Percentiles rank a stretch among this genome's conserved stretches.
phyloP scores from a whole-genome alignment of 768 basidiomycete species.

The Podaxis sp. region DNA sequence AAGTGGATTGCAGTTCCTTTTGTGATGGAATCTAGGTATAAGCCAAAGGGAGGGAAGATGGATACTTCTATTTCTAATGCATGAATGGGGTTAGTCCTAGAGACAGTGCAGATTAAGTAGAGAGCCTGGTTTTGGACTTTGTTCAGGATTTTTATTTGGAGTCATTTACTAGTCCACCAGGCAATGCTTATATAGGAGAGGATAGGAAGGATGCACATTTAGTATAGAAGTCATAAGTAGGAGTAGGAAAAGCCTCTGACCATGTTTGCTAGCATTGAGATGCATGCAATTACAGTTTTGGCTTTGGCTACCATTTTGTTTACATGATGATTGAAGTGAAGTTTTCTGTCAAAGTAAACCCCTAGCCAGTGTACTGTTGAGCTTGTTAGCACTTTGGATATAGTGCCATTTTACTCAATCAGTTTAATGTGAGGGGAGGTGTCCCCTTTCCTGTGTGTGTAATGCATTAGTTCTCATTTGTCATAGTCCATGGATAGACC shows the following conservation, averaged over 20 bases:
- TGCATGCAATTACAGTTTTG: constrained; percentile 21
- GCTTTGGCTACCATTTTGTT: constrained; percentile 25
- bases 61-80: constrained; percentile 34
- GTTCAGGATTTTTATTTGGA: constrained; percentile 23
- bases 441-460: constrained; percentile 16
- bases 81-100: constrained; percentile 29
- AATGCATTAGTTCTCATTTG: constrained; percentile 31
- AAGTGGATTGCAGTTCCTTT: constrained; percentile 22
- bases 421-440: constrained; percentile 18
- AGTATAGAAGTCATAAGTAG: constrained; percentile 29
- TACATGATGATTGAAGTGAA: constrained; percentile 32
- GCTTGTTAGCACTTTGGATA: constrained; percentile 7
- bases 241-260: constrained; percentile 30
- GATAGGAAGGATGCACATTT: constrained; percentile 29
- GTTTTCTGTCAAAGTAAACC: constrained; percentile 31
- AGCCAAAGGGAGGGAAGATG: constrained; percentile 28
- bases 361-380: constrained; percentile 31
- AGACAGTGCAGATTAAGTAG: constrained; percentile 31
- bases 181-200: constrained; percentile 32
- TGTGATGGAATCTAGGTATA: constrained; percentile 14
- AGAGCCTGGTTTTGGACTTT: constrained; percentile 30
- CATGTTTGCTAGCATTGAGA: constrained; percentile 35
- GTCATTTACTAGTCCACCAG: constrained; percentile 31
- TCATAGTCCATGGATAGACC: constrained; percentile 21
- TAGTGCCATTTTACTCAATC: neutral